Evolutionary conservation across 169 alveolate species (phyloP).

Genomic region (Pseudocohnilembus persalinus): DNA sequence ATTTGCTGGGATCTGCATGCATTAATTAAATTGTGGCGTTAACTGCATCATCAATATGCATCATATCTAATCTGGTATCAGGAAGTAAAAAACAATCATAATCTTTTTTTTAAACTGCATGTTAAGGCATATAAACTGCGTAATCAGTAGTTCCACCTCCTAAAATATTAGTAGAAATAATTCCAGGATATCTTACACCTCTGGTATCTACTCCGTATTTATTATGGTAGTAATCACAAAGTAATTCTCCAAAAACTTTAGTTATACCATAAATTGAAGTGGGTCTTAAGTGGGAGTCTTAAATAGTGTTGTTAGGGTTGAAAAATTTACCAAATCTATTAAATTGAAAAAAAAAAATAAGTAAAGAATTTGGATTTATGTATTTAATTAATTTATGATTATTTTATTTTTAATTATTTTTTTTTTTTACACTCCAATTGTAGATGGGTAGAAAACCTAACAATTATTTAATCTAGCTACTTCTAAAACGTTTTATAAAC

Average conservation of each 20-base stretch:
- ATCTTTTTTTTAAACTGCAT: constrained; percentile 27
- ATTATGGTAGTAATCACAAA: constrained; percentile 34
- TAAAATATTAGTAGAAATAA: constrained; percentile 27
- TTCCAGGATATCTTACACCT: constrained; percentile 46
- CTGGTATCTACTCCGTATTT: constrained; percentile 45
- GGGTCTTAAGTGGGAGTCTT: constrained; percentile 32
- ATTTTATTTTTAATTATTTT: neutral
- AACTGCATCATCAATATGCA: constrained; percentile 47
- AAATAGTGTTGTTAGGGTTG: neutral
- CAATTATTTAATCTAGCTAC: constrained; percentile 34
- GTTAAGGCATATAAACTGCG: constrained; percentile 19
- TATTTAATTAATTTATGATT: no score
- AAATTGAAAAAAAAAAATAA: no score
- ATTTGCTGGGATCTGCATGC: constrained; percentile 14
- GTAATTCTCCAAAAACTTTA: constrained; percentile 36
- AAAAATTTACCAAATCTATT: neutral
- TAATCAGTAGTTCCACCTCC: constrained; percentile 51
- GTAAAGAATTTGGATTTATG: no score
- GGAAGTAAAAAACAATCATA: constrained; percentile 23
- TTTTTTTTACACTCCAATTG: constrained; percentile 46
- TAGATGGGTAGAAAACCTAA: constrained; percentile 26
- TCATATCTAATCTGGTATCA: constrained; percentile 34
- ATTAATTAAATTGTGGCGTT: constrained; percentile 35
- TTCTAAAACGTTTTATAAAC: constrained; percentile 33
- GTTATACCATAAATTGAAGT: constrained; percentile 42